Conservation (phyloP, 2,329 filamentous ascomycete genomes). For the Nemania bipapillata region DNA sequence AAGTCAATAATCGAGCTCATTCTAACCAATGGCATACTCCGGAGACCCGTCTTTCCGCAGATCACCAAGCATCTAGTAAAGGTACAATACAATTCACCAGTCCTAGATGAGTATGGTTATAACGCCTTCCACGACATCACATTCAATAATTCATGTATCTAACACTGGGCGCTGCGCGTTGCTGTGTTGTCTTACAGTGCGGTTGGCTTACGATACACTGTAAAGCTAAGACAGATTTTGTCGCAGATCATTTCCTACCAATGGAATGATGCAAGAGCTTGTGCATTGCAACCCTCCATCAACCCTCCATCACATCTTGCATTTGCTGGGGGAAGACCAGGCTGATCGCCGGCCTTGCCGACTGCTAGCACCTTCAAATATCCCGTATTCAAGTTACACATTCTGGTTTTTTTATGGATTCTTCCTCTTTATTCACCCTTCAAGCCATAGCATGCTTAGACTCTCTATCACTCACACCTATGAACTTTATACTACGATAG, state of each 20-base stretch:
- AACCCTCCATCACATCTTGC: constrained; percentile 5
- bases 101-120: constrained; percentile 5
- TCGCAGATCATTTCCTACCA: constrained; percentile 17
- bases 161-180: neutral
- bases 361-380: constrained; percentile 17
- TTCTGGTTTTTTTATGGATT: neutral
- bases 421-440: neutral
- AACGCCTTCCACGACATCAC: neutral
- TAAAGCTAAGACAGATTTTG: neutral
- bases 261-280: constrained; percentile 10
- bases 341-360: constrained; percentile 20
- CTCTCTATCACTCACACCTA: neutral
- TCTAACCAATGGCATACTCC: constrained; percentile 16
- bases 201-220: neutral
- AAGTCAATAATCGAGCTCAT: neutral
- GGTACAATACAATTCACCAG: neutral
- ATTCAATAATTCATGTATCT: neutral
- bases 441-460: neutral
- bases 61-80: constrained; percentile 7
- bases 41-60: constrained; percentile 13
- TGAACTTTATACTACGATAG: neutral
- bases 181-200: neutral
- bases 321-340: constrained; percentile 13
- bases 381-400: neutral
- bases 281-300: constrained; percentile 16